phyloP scores from a whole-genome alignment of 768 basidiomycete species.

The Rickenella mellea region DNA sequence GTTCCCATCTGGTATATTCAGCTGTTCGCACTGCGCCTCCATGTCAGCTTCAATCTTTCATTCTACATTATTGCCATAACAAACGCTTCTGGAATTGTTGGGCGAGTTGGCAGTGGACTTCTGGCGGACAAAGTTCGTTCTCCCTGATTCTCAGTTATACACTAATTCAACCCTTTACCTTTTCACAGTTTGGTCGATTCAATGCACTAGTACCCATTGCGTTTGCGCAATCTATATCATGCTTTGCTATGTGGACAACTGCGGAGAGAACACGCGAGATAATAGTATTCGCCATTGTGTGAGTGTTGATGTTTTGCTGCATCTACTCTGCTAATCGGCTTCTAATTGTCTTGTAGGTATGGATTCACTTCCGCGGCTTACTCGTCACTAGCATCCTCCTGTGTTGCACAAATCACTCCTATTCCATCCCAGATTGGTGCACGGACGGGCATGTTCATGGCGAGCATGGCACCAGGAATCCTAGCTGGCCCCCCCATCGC shows the following conservation, averaged over 20 bases:
- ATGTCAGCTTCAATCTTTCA: conserved; percentile 12
- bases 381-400: not conserved
- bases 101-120: conserved; percentile 19
- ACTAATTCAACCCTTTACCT: too few relatives aligned
- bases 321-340: too few relatives aligned
- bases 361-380: not conserved
- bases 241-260: conserved; percentile 21
- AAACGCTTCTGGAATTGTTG: conserved; percentile 19
- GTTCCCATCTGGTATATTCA: conserved; percentile 26
- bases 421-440: not conserved
- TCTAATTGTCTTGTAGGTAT: not conserved
- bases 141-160: too few relatives aligned
- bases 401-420: not conserved
- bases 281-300: conserved; percentile 19
- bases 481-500: conserved; percentile 1
- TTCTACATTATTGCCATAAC: conserved; percentile 21
- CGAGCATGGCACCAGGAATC: not conserved
- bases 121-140: conserved; percentile 19
- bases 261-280: conserved; percentile 14
- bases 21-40: conserved; percentile 17
- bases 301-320: conserved; percentile 21
- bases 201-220: conserved; percentile 19
- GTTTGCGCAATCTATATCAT: conserved; percentile 13
- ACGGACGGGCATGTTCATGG: not conserved
- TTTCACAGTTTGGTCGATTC: conserved; percentile 14